Evolutionary conservation across 805 yeast species (phyloP), one percentile per base, ranked within the genome.

Genomic region (Ogataea ramenticola): DNA sequence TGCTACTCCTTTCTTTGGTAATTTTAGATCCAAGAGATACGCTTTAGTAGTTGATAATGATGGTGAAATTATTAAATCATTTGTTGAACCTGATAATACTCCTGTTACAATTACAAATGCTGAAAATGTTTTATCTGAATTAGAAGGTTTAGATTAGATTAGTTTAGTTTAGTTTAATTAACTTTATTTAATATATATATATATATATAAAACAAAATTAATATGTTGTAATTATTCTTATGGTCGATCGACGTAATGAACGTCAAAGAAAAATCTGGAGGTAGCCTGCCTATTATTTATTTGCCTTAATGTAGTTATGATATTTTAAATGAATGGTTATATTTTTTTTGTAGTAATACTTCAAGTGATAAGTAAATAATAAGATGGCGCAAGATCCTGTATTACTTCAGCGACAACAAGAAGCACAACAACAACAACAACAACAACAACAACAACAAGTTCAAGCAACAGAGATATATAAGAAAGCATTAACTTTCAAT

Each of bases 11-110:
- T 64, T 84, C 57, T 86, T 89, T 57, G 96, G 96, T 40, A 81
- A 81, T 58, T 64, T 68, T 46, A 78, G 96, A 66, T 72, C 82
- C 36, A 78, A 77, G 65, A 77, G 96, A 65, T 85, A 76, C 54
- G 95, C 91, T 19, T 68, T 86, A 37, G 64, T 86, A 42, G 80
- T 87, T 15, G 82, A 85, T 49, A 17, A 15, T 20, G 77, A 88
- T 52, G 95, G 95, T 46, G 72, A 70, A 54, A 89, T 89, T 44
- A 65, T 67, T 40, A 67, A 80, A 48, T 68, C 78, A 30, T 83
- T 82, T 57, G 77, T 79, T 41, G 96, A 89, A 68, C 91, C 95
- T 22, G 96, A 88, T 60, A 80, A 79, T 65, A 77, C 82, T 36
- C 77, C 89, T 12, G 75, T 88, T 50, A 74, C 77, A 46, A 79